A percentile compares a stretch with the other conserved stretches of the same genome.
Evolutionary conservation across 2,329 filamentous ascomycete genomes (phyloP).

Genomic region (Nothomitra cinnamomea): DNA sequence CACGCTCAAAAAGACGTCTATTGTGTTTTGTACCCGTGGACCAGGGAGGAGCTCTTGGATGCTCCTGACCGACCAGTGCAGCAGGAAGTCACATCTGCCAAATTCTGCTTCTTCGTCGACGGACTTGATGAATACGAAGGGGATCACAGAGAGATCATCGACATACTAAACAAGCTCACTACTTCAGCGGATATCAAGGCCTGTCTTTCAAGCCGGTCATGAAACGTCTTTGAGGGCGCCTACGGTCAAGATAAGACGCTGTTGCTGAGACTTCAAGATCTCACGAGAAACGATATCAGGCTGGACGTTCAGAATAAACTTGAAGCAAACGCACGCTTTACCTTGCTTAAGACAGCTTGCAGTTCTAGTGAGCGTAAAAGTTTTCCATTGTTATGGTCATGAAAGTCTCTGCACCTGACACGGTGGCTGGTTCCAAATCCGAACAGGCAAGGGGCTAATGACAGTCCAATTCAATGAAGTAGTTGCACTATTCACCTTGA

Average conservation of each 20-base stretch:
- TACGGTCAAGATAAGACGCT: slow-evolving; percentile 5
- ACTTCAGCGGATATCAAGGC: slow-evolving; percentile 19
- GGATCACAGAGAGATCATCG: slow-evolving; percentile 13
- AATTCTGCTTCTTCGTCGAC: slow-evolving; percentile 18
- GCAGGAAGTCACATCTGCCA: slow-evolving; percentile 3
- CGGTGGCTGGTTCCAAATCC: too few relatives aligned
- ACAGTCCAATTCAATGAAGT: too few relatives aligned
- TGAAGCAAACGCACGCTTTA: slow-evolving; percentile 5
- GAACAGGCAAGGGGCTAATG: too few relatives aligned
- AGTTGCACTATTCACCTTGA: too few relatives aligned
- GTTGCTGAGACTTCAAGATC: slow-evolving; percentile 8
- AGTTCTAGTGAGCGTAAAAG: too few relatives aligned
- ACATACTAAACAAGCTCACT: slow-evolving; percentile 11
- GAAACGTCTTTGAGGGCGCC: slow-evolving; percentile 7
- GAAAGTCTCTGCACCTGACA: too few relatives aligned
- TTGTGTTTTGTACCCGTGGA: not conserved
- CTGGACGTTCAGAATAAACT: slow-evolving; percentile 6
- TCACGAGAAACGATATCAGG: slow-evolving; percentile 10
- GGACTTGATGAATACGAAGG: slow-evolving; percentile 9
- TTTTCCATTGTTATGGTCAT: too few relatives aligned
- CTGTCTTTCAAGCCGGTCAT: slow-evolving; percentile 16
- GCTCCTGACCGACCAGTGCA: not conserved
- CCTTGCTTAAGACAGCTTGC: not conserved
- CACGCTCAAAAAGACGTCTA: not conserved
- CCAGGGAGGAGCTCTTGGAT: not conserved